A percentile compares a stretch with the other conserved stretches of the same genome.
Evolutionary conservation across 495 filamentous ascomycete species (phyloP).

Genomic region (Hamigera avellanea): DNA sequence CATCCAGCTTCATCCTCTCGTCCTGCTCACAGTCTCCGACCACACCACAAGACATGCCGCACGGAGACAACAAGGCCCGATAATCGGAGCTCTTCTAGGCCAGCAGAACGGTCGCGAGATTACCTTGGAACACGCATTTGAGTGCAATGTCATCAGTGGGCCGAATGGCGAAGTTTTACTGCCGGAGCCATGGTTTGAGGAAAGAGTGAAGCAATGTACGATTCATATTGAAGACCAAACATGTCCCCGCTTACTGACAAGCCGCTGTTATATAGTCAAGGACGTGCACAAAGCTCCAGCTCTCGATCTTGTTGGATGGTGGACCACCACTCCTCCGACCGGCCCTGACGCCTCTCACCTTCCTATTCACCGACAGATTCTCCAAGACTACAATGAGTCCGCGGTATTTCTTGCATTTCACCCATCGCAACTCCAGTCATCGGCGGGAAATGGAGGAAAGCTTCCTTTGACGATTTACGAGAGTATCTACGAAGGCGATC

Average conservation of each 20-base stretch:
- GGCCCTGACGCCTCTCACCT: conserved; percentile 58
- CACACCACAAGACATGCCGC: conserved; percentile 86
- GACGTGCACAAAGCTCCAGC: conserved; percentile 74
- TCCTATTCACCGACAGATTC: conserved; percentile 64
- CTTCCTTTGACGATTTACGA: conserved; percentile 88
- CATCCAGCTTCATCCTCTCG: conserved; percentile 83
- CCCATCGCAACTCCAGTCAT: conserved; percentile 39
- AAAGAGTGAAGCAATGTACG: conserved; percentile 76
- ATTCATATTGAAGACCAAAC: not conserved
- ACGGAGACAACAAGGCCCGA: conserved; percentile 57
- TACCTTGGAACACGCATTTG: conserved; percentile 86
- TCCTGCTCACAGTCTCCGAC: conserved; percentile 92
- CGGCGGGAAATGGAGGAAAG: conserved; percentile 50
- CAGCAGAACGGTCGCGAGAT: conserved; percentile 84
- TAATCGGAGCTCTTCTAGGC: conserved; percentile 79
- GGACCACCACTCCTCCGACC: conserved; percentile 63
- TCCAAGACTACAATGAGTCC: conserved; percentile 68
- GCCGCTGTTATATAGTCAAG: conserved; percentile 45
- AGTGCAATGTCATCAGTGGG: conserved; percentile 45
- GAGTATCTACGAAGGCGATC: conserved; percentile 59
- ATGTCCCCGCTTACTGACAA: conserved; percentile 3
- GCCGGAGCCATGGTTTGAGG: conserved; percentile 61
- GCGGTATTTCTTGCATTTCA: conserved; percentile 84
- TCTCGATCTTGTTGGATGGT: conserved; percentile 92
- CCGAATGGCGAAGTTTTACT: conserved; percentile 41